Percentiles rank a stretch among this genome's conserved stretches.
Conservation (phyloP, 1,284 basidiomycete genomes). For the Fomes fomentarius region DNA sequence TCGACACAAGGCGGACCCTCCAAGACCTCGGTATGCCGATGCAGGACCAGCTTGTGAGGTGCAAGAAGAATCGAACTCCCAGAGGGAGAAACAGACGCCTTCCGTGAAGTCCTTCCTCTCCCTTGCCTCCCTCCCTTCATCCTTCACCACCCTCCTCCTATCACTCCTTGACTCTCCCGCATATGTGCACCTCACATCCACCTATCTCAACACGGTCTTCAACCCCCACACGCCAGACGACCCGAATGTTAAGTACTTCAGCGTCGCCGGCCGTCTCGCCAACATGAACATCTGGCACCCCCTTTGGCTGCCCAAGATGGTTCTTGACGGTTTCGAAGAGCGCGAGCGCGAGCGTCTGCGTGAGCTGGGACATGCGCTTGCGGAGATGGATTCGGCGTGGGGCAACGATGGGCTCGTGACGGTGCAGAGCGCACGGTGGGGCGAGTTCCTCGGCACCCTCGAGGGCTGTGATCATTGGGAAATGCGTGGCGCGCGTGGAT, state of each 20-base stretch:
- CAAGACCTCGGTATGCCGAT: background rate
- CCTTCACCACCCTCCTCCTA: constrained; percentile 88
- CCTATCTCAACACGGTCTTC: constrained; percentile 85
- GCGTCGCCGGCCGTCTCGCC: constrained; percentile 80
- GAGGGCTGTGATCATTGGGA: constrained; percentile 98
- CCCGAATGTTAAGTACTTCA: constrained; percentile 88
- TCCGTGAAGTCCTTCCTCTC: constrained; percentile 37
- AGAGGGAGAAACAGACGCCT: constrained; percentile 19
- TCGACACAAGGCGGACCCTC: constrained; percentile 37
- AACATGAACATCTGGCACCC: constrained; percentile 89
- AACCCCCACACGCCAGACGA: constrained; percentile 92
- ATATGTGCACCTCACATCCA: constrained; percentile 92
- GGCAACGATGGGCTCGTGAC: constrained; percentile 97
- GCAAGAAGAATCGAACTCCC: background rate
- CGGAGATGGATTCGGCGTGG: constrained; percentile 55
- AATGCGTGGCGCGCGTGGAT: constrained; percentile 79
- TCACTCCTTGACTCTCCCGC: constrained; percentile 95
- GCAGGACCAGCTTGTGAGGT: background rate
- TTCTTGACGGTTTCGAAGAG: constrained; percentile 82
- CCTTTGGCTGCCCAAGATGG: constrained; percentile 94
- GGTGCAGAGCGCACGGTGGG: constrained; percentile 89
- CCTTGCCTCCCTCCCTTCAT: constrained; percentile 69
- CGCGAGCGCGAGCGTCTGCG: constrained; percentile 46
- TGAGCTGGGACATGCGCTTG: constrained; percentile 25
- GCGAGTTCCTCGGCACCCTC: constrained; percentile 89